A percentile compares a stretch with the other conserved stretches of the same genome.
Conservation (phyloP, 148 eudicot genomes). For the Nepenthes gracilis region DNA sequence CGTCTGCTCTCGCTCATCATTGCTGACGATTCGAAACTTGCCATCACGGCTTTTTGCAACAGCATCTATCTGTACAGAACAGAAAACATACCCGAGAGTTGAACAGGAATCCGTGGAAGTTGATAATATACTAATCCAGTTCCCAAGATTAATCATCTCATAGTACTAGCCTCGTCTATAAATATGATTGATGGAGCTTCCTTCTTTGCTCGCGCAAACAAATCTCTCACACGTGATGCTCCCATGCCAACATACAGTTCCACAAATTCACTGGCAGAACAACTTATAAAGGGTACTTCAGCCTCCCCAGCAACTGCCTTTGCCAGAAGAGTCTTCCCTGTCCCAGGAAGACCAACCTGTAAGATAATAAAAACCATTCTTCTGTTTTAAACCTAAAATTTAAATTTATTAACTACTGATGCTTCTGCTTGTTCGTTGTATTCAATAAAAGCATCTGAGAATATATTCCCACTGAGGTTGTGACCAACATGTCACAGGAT, state of each 20-base stretch:
- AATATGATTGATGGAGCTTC: constrained; percentile 94
- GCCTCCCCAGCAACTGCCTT: constrained; percentile 99
- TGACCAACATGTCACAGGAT: too few species aligned
- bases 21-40: constrained; percentile 78
- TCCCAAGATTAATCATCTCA: not conserved
- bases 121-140: too few species aligned
- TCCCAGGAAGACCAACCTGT: constrained; percentile 99
- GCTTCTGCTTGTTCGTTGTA: too few species aligned
- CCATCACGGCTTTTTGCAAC: constrained; percentile 98
- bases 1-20: constrained; percentile 96
- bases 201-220: constrained; percentile 93
- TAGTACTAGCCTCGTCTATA: constrained; percentile 67
- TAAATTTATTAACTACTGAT: not conserved
- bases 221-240: constrained; percentile 96
- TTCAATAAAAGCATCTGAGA: too few species aligned
- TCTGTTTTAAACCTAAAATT: constrained; percentile 3
- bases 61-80: constrained; percentile 74
- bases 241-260: constrained; percentile 98
- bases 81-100: not conserved
- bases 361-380: constrained; percentile 15
- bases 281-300: constrained; percentile 90
- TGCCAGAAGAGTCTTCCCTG: constrained; percentile 94
- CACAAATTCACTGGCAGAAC: constrained; percentile 98
- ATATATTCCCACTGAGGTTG: too few species aligned
- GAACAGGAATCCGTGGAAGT: not conserved